Base-by-base conservation (phyloP, 2,329 filamentous ascomycete genomes). In the Chalara sp. region DNA sequence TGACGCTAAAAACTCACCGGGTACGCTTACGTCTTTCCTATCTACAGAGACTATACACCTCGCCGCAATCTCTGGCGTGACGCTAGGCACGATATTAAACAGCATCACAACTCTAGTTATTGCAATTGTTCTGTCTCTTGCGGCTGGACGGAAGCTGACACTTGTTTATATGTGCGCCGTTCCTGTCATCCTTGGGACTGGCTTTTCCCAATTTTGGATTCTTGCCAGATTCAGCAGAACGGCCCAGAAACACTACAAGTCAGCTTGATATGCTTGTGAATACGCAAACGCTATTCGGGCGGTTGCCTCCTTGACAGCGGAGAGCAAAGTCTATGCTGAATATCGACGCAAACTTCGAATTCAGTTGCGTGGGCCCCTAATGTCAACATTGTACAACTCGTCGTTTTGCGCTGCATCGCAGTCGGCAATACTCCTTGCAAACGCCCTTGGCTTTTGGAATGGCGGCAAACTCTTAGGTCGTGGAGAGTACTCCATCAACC, bases 41-140 rank as follows among this genome's bases (percentile, higher is more conserved):
- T 91, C 88, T 2, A 95, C 88, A 0, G 87, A 96, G 68, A 91
- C 91, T 0, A 96, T 89, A 0, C 86, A 95, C 63, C 76, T 96
- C 30, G 86, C 89, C 12, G 91, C 92, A 10, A 81, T 97, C 44
- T 90, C 87, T 58, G 93, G 92, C 44, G 83, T 84, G 30, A 96
- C 90, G 0, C 78, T 97, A 1, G 91, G 91, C 51, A 95, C 92
- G 6, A 78, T 97, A 50, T 72, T 95, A 41, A 85, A 89, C 65
- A 87, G 92, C 33, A 68, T 72, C 2, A 91, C 89, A 0, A 97
- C 91, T n/a, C n/a, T n/a, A n/a, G n/a, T n/a, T n/a, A n/a, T n/a
- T n/a, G n/a, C 88, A 7, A 80, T 89, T 11, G 28, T 41, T 43
- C 43, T 56, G 6, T 48, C 47, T n/a, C 28, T 50, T 32, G 50